phyloP scores from a whole-genome alignment of 1,284 basidiomycete species.

The Apiotrichum laibachii region DNA sequence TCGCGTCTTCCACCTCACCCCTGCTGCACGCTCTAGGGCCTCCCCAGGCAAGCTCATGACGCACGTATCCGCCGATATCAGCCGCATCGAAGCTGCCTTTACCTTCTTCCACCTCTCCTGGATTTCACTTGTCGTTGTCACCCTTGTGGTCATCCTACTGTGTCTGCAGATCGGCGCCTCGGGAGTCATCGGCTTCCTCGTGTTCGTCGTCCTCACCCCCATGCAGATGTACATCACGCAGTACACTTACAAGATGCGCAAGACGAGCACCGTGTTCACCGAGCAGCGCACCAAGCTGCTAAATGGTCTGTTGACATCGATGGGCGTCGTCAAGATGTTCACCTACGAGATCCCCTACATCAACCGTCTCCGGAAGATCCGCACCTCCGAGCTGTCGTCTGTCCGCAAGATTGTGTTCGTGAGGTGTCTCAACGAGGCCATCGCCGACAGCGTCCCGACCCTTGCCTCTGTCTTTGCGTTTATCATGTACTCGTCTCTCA shows the following conservation, averaged over 20 bases:
- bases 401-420: constrained; percentile 62
- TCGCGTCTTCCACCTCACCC: constrained; percentile 64
- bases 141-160: constrained; percentile 56
- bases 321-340: constrained; percentile 74
- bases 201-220: constrained; percentile 67
- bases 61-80: constrained; percentile 68
- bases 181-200: constrained; percentile 70
- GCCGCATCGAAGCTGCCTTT: constrained; percentile 21
- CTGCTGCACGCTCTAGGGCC: constrained; percentile 63
- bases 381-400: constrained; percentile 50
- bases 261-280: constrained; percentile 63
- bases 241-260: constrained; percentile 62
- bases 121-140: constrained; percentile 58
- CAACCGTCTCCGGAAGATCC: constrained; percentile 54
- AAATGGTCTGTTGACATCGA: constrained; percentile 69
- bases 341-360: constrained; percentile 66
- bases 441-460: constrained; percentile 49
- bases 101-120: constrained; percentile 46
- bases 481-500: constrained; percentile 64
- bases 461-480: constrained; percentile 73
- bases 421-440: constrained; percentile 58
- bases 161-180: constrained; percentile 64
- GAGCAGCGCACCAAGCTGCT: constrained; percentile 79
- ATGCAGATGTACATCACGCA: constrained; percentile 70
- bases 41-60: constrained; percentile 69